These are phyloP conservation scores for Cicer bijugum DNA, from an alignment of 306 rosid species.

Conservation along the genomic window DNA sequence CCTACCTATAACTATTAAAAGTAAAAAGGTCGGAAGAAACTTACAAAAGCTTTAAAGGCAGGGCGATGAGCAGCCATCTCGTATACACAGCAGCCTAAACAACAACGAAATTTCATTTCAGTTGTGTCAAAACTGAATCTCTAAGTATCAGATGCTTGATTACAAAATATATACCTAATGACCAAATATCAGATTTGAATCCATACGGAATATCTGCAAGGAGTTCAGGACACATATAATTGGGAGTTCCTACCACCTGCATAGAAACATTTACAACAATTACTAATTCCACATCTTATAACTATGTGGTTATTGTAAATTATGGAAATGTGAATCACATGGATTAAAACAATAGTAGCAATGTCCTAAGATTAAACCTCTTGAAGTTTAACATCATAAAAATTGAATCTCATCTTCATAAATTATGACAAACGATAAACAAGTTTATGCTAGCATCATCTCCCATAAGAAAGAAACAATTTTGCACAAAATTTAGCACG, in stretches of 20 bases:
- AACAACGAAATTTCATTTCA: constrained; percentile 47
- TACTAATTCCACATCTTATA: constrained; percentile 25
- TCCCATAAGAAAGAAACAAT: not conserved
- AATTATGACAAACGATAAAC: not conserved
- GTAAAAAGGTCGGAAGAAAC: constrained; percentile 47
- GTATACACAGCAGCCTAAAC: constrained; percentile 91
- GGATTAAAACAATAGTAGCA: not conserved
- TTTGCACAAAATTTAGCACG: no score
- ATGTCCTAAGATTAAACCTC: constrained; percentile 10
- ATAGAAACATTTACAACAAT: constrained; percentile 34
- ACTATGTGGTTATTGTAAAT: constrained; percentile 7
- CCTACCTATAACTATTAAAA: constrained; percentile 9
- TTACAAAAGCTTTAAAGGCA: constrained; percentile 98
- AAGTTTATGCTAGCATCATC: constrained; percentile 1
- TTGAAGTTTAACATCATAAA: constrained; percentile 6
- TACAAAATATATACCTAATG: constrained; percentile 72
- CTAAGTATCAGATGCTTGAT: constrained; percentile 8
- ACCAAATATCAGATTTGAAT: constrained; percentile 99
- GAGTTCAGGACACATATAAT: constrained; percentile 99
- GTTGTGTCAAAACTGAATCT: constrained; percentile 37
- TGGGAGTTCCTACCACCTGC: constrained; percentile 99
- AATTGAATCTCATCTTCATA: not conserved
- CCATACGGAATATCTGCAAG: constrained; percentile 99
- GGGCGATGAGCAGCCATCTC: constrained; percentile 99
- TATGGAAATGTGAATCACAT: constrained; percentile 13